A percentile compares a stretch with the other conserved stretches of the same genome.
These are phyloP conservation scores for Deinandra increscens DNA, from an alignment of 129 eudicot genomes.

Conservation along the genomic window DNA sequence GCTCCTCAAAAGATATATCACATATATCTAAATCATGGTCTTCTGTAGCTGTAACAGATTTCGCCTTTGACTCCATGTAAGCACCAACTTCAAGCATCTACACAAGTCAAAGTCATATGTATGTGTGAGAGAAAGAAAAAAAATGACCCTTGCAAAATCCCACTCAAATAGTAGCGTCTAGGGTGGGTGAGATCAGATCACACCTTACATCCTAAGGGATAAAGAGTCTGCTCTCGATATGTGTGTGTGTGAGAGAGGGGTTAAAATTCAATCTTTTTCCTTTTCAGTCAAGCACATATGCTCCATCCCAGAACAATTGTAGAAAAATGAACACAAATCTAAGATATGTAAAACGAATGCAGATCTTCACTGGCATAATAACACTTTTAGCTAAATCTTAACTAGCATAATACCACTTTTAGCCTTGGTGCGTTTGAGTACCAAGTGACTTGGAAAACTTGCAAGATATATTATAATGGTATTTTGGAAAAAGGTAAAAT, in stretches of 20 bases:
- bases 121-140: not conserved
- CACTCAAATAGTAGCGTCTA: too few species aligned
- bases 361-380: not conserved
- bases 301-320: not conserved
- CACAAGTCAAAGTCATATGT: not conserved
- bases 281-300: too few species aligned
- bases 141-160: too few species aligned
- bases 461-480: not conserved
- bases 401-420: not conserved
- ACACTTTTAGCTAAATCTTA: not conserved
- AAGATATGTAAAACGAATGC: not conserved
- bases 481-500: not conserved
- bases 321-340: not conserved
- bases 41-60: constrained; percentile 39
- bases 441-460: not conserved
- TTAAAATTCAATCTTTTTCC: not conserved
- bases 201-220: too few species aligned
- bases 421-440: not conserved
- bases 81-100: constrained; percentile 74
- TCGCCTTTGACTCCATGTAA: constrained; percentile 50
- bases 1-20: constrained; percentile 75
- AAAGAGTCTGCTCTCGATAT: too few species aligned
- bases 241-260: not conserved
- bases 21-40: constrained; percentile 31
- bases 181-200: too few species aligned